Evolutionary conservation across 441 rosid species (phyloP).

Genomic region (Erodium moschatum): DNA sequence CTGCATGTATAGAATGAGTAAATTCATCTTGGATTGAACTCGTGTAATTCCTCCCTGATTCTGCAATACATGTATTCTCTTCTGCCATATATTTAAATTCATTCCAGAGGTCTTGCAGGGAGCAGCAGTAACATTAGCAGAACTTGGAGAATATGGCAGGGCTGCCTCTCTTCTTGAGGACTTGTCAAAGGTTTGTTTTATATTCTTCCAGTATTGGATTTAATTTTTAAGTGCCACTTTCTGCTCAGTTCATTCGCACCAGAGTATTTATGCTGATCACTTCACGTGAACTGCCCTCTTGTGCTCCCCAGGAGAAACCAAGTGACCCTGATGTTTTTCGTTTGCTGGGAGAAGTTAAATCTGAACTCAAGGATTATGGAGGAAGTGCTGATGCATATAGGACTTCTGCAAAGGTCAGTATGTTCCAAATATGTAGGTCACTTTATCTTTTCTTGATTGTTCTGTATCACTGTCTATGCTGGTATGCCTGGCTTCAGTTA

Average conservation of each 20-base stretch:
- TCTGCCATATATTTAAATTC: slow-evolving; percentile 18
- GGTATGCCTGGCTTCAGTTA: not conserved
- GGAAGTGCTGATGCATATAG: slow-evolving; percentile 80
- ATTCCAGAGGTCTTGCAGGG: slow-evolving; percentile 51
- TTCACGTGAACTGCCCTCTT: slow-evolving; percentile 18
- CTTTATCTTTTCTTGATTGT: slow-evolving; percentile 1
- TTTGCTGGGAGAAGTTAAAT: slow-evolving; percentile 89
- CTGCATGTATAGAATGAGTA: not conserved
- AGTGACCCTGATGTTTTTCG: slow-evolving; percentile 69
- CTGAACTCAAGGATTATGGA: slow-evolving; percentile 71
- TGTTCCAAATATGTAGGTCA: no score
- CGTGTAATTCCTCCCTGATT: not conserved
- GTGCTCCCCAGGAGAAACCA: slow-evolving; percentile 57
- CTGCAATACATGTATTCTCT: not conserved
- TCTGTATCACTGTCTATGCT: not conserved
- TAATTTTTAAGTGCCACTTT: slow-evolving; percentile 5
- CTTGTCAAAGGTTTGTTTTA: slow-evolving; percentile 58
- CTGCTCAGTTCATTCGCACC: slow-evolving; percentile 16
- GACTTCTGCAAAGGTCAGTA: slow-evolving; percentile 49
- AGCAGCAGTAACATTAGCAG: slow-evolving; percentile 72
- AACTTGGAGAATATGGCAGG: slow-evolving; percentile 65
- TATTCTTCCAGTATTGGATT: slow-evolving; percentile 13
- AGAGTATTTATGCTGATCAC: slow-evolving; percentile 19
- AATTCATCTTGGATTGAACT: slow-evolving; percentile 6
- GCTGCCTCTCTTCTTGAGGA: slow-evolving; percentile 65